Evolutionary conservation across 108 stramenopile species (phyloP).

Genomic region (Epipyxis sp.): DNA sequence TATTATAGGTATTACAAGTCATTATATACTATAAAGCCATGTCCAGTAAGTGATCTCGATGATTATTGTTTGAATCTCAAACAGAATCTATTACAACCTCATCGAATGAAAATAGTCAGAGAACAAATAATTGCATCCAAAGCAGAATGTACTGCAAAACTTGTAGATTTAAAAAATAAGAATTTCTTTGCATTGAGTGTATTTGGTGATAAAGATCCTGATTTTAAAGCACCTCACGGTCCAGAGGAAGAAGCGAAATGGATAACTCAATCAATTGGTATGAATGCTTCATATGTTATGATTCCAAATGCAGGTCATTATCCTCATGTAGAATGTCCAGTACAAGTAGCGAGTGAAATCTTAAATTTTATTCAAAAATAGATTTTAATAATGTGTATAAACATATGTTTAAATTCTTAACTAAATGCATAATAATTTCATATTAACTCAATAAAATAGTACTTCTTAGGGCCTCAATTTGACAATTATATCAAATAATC

Average conservation of each 20-base stretch:
- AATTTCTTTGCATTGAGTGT: neutral
- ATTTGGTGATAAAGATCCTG: constrained; percentile 1
- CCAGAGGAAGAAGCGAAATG: neutral
- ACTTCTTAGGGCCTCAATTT: too few relatives aligned
- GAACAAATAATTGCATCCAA: neutral
- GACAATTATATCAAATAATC: too few relatives aligned
- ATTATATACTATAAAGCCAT: neutral
- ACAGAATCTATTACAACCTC: neutral
- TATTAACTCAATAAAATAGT: too few relatives aligned
- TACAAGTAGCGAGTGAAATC: neutral
- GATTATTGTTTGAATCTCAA: neutral
- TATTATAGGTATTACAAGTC: constrained; percentile 6
- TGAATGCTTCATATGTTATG: neutral
- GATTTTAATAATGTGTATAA: too few relatives aligned
- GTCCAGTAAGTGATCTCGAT: neutral
- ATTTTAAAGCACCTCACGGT: neutral
- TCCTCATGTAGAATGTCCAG: neutral
- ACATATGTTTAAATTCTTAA: too few relatives aligned
- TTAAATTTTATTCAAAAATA: neutral
- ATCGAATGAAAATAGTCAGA: neutral
- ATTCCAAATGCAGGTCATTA: neutral
- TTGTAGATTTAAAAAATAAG: neutral
- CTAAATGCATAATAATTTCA: too few relatives aligned
- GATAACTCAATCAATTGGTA: neutral
- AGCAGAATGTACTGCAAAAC: neutral